Conservation (phyloP, 2,329 filamentous ascomycete genomes). For the Escovopsis sp. region DNA sequence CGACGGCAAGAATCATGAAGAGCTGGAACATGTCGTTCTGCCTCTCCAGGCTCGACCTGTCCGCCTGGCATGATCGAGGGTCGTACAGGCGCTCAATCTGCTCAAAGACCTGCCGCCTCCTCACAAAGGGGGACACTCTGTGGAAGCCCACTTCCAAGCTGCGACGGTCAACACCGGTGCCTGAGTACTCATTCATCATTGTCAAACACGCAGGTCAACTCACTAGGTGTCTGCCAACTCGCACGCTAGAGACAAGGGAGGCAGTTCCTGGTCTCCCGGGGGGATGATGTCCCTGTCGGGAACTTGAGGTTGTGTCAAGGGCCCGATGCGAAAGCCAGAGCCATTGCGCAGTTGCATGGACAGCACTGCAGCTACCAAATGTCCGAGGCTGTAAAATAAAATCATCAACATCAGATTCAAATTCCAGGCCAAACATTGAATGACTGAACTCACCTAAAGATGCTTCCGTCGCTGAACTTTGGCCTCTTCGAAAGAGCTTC, state of each 20-base stretch:
- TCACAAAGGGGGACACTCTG: conserved; percentile 3
- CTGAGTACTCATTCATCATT: background rate
- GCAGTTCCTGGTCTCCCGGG: background rate
- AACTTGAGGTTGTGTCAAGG: conserved; percentile 1
- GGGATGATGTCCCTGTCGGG: background rate
- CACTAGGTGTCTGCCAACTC: conserved; percentile 1
- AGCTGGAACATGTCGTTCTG: conserved; percentile 1
- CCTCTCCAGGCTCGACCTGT: background rate
- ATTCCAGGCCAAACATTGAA: background rate
- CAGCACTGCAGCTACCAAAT: conserved; percentile 3
- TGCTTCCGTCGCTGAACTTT: conserved; percentile 3
- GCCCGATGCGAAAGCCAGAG: background rate
- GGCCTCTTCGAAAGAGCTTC: background rate
- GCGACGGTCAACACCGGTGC: background rate
- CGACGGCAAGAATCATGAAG: conserved; percentile 1
- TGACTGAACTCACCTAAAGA: conserved; percentile 1
- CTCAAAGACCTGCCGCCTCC: conserved; percentile 1
- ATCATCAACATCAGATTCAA: background rate
- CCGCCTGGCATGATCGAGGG: background rate
- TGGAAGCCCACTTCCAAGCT: conserved; percentile 2
- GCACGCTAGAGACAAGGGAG: conserved; percentile 1
- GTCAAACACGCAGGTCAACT: background rate
- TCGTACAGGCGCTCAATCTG: conserved; percentile 3
- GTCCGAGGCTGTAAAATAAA: background rate
- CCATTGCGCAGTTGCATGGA: conserved; percentile 3